These are phyloP conservation scores for Suillus bovinus DNA, from an alignment of 768 basidiomycete genomes.

Conservation along the genomic window DNA sequence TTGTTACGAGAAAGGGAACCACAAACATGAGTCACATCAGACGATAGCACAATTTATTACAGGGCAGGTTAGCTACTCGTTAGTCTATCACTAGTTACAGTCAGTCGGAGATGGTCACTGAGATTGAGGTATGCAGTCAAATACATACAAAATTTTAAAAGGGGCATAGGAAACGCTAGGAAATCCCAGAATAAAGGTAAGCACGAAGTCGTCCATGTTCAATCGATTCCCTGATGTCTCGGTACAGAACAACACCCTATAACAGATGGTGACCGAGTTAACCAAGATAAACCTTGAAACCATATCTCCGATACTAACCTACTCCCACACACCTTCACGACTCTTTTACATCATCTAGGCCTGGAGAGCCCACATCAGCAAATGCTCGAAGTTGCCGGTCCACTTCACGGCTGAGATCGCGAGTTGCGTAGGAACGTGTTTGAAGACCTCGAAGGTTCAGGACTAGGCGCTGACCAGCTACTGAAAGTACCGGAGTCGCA, in stretches of 20 bases:
- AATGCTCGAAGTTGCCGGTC: slow-evolving; percentile 19
- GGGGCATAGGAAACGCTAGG: neutral
- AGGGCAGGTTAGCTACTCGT: neutral
- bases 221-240: neutral
- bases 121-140: neutral
- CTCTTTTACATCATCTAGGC: no score
- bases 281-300: neutral
- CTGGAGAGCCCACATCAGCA: neutral
- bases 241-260: neutral
- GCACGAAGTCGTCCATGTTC: neutral
- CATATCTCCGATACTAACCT: neutral
- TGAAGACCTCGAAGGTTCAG: slow-evolving; percentile 18
- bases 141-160: neutral
- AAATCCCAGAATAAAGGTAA: neutral
- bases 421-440: neutral
- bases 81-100: neutral
- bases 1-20: no score
- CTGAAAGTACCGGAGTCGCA: slow-evolving; percentile 14
- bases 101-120: neutral
- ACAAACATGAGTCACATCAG: no score
- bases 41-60: neutral
- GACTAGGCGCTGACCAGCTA: slow-evolving; percentile 21
- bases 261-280: neutral
- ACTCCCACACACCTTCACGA: neutral
- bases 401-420: slow-evolving; percentile 19